Conservation (phyloP, 2,329 filamentous ascomycete genomes). For the Chalaropsis ovoidea region DNA sequence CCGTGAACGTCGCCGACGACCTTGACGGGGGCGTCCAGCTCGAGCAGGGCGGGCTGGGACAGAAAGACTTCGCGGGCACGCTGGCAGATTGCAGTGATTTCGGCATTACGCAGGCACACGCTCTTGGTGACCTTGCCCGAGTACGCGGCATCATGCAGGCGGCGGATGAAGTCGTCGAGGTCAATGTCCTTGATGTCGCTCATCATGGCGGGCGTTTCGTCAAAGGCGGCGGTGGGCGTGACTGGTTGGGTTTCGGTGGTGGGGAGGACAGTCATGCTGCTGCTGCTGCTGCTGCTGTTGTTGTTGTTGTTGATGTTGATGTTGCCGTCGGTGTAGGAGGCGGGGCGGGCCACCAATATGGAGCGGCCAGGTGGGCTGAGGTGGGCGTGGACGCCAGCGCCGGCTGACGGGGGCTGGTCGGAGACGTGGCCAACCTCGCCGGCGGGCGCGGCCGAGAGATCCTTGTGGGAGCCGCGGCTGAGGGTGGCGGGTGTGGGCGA, state of each 20-base stretch:
- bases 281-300: too few species aligned
- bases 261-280: not conserved
- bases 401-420: constrained; percentile 69
- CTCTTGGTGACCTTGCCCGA: constrained; percentile 96
- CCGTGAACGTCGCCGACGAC: constrained; percentile 96
- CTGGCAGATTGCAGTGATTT: constrained; percentile 87
- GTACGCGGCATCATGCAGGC: constrained; percentile 87
- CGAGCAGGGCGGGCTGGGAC: constrained; percentile 81
- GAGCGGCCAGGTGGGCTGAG: constrained; percentile 70
- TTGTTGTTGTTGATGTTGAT: too few species aligned
- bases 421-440: constrained; percentile 94
- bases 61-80: constrained; percentile 82
- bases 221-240: constrained; percentile 32
- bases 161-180: constrained; percentile 92
- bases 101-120: constrained; percentile 92
- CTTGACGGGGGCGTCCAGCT: constrained; percentile 90
- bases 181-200: constrained; percentile 86
- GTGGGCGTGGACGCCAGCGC: constrained; percentile 46
- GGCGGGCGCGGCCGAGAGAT: constrained; percentile 69
- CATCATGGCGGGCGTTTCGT: constrained; percentile 56
- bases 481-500: constrained; percentile 52
- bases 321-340: constrained; percentile 29
- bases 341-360: constrained; percentile 75
- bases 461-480: constrained; percentile 62
- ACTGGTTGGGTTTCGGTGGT: not conserved